Base-by-base conservation (phyloP, 441 rosid genomes). In the Mallotus repandus region DNA sequence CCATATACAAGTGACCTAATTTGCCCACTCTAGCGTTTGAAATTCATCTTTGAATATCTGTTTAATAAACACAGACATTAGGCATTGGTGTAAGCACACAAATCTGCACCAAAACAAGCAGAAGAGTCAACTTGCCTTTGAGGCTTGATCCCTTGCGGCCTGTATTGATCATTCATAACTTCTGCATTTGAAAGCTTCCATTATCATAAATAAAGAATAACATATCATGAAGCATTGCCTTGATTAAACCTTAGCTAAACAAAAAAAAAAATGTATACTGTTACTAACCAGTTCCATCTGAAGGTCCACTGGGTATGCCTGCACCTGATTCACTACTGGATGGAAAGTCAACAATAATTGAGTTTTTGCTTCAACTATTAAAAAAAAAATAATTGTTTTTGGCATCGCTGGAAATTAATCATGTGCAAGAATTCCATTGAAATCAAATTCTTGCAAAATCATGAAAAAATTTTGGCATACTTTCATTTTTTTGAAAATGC, bases 21-120 rank as follows among this genome's bases (percentile, higher is more conserved):
- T 21, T 11, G 50, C 57, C 59, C 75, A n/a, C 46, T 65, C 71
- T 52, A 71, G 16, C 14, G 45, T 62, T 63, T 29, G 50, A 50
- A 58, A 18, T 76, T 70, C 68, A 66, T 76, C 55, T 55, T 63
- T 58, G 79, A 66, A 58, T 76, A 76, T 71, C 79, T 76, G 75
- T 66, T 65, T 38, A 64, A 9, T 32, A 74, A 41, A 46, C 22
- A 48, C 4, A 22, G 16, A 48, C 15, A 46, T 57, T 6, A 66
- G 19, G 46, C 53, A 43, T 21, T 8, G 15, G 22, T 4, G 19
- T 21, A 70, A 5, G 53, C 3, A 9, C 18, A 22, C n/a, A 5
- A 41, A 43, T n/a, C 9, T 3, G 46, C 70, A 18, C 9, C 50
- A 62, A 54, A 15, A 55, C 7, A 55, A 11, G 60, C 16, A 22